Base-by-base conservation (phyloP, 139 green algal genomes). In the Edaphochlamys debaryana region DNA sequence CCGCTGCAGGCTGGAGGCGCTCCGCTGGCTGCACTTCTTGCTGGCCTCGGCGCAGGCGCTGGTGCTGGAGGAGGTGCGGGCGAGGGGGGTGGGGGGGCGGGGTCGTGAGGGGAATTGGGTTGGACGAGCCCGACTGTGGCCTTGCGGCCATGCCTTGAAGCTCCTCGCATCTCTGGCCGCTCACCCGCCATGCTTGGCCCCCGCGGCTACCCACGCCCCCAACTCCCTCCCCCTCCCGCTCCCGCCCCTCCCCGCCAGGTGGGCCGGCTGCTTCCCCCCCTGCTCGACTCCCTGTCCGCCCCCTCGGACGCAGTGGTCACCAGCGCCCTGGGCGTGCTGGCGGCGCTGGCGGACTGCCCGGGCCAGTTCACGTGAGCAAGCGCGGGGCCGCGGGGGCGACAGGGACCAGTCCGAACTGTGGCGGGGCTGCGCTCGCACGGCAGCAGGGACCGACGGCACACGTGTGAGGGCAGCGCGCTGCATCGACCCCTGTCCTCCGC, bases 11-110 rank as follows among this genome's bases (percentile, higher is more conserved):
- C 90, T 98, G 34, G 95, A 95, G 67, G 95, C 96, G 7, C 90
- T 99, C 36, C 89, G 92, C 38, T 98, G 95, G 90, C 76, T 93
- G 36, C 79, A 90, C 60, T 87, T 90, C 60, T 79, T 93, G 73
- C 73, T 90, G 79, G 67, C 73, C 41, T 60, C 69, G 32, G 73
- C 66, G 30, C 69, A 86, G 81, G 76, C 29, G 0, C 38, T 72
- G 80, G 89, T 95, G 42, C 81, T 95, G 84, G 87, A 89, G 36
- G 85, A 93, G 72, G 74, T 94, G 67, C 66, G 56, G 54, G 54
- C 54, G 54, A 9, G 54, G 6, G 54, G 20, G 54, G 22, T 9
- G 20, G 54, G 22, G 54, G 15, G 22, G 23, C 54, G 54, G 20
- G 54, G 77, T 79, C 87, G 6, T 69, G 11, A n/a, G 41, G 22